Base-by-base conservation (phyloP, 2,329 filamentous ascomycete species). In the Domatiomyces catenatus region DNA sequence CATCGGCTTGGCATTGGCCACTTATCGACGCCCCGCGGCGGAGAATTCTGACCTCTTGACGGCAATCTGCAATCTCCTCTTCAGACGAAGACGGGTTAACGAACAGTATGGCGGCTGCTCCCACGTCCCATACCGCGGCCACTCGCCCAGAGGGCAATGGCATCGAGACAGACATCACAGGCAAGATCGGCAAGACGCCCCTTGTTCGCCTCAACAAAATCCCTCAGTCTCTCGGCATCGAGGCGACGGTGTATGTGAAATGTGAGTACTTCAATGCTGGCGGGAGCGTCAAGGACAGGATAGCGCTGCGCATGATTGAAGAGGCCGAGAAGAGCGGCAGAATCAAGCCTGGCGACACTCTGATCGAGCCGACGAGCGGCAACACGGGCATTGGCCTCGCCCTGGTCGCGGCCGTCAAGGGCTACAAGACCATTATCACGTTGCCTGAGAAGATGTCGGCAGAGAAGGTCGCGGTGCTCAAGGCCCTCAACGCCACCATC, bases 381-480 rank as follows among this genome's bases (percentile, higher is more conserved):
- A 98, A 98, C 68, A 98, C 92, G 55, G 92, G 92, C 58, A 98
- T 98, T 58, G 92, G 92, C 19, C 76, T 98, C 42, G 92, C 92
- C 24, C 80, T 98, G 32, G 90, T 96, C 17, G 90, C 80, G 52
- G 92, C 92, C 15, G 85, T 98, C 63, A 96, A 95, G 73, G 90
- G 65, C 59, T 98, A 96, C 76, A 90, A 90, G 70, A 93, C 89
- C 42, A 96, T 98, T 70, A 98, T 98, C 67, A 98, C 92, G 8
- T 79, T 98, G 45, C 92, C 92, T 48, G 92, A 98, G 72, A 98
- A 98, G 75, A 98, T 98, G 92, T 95, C 88, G 1, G 85, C 88
- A 46, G 92, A 98, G 70, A 98, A 98, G 70, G 92, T 98, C 42
- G 84, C 90, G 1, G 92, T 98, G 24, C 76, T 98, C 55, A 85